Conservation (phyloP, 129 eudicot species). For the Escallonia herrerae region DNA sequence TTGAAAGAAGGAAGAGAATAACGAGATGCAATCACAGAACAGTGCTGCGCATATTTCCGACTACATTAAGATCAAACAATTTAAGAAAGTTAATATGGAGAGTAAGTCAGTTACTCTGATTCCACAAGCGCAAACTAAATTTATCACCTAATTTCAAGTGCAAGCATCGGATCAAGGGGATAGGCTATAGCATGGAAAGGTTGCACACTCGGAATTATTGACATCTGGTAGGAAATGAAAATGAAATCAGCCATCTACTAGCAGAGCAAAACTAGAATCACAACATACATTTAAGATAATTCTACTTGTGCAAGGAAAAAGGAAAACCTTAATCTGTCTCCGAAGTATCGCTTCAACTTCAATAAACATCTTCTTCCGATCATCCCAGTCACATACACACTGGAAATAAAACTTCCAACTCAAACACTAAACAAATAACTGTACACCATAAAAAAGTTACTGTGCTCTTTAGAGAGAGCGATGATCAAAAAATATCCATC, state of each 20-base stretch:
- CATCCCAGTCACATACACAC: conserved; percentile 98
- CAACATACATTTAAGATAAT: neutral
- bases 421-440: too few relatives aligned
- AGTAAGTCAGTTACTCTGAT: neutral
- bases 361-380: conserved; percentile 65
- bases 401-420: conserved; percentile 10
- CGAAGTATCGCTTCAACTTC: conserved; percentile 88
- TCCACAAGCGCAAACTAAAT: neutral
- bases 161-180: conserved; percentile 96
- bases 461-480: too few relatives aligned
- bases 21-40: conserved; percentile 82
- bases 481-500: too few relatives aligned
- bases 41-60: conserved; percentile 90
- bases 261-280: neutral
- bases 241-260: conserved; percentile 9
- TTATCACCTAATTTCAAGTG: conserved; percentile 80
- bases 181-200: conserved; percentile 98
- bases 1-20: conserved; percentile 77
- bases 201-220: conserved; percentile 94
- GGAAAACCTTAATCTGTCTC: conserved; percentile 80
- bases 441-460: too few relatives aligned
- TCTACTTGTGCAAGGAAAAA: neutral
- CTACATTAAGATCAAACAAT: conserved; percentile 23
- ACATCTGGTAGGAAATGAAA: conserved; percentile 47
- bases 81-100: conserved; percentile 9